phyloP scores from a whole-genome alignment of 352 stramenopile species.

The Pythium oligandrum region DNA sequence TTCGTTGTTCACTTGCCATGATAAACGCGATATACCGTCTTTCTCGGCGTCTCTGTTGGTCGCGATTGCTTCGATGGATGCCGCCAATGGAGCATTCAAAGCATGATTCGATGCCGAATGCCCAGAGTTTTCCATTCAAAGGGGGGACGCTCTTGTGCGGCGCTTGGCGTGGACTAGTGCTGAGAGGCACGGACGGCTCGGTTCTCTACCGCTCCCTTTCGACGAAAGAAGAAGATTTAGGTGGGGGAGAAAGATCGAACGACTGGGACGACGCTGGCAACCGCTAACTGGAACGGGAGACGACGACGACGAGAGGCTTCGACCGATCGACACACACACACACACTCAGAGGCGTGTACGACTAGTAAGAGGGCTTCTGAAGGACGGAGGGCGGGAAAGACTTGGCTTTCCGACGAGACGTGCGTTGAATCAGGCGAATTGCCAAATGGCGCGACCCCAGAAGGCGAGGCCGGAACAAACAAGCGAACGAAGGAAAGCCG shows the following conservation, averaged over 20 bases:
- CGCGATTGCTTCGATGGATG: constrained; percentile 17
- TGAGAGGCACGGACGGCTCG: constrained; percentile 12
- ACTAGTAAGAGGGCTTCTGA: too few relatives aligned
- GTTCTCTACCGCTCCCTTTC: constrained; percentile 21
- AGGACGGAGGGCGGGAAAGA: too few relatives aligned
- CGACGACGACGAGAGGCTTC: too few relatives aligned
- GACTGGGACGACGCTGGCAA: background rate
- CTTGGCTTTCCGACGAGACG: too few relatives aligned
- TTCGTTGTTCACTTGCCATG: background rate
- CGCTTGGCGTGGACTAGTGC: background rate
- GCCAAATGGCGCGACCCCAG: too few relatives aligned
- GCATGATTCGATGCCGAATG: constrained; percentile 11
- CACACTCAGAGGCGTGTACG: too few relatives aligned
- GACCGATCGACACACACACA: too few relatives aligned
- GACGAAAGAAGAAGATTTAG: constrained; percentile 1
- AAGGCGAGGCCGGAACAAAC: too few relatives aligned
- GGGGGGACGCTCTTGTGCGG: constrained; percentile 4
- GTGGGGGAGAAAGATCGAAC: background rate
- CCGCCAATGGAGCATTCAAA: constrained; percentile 17
- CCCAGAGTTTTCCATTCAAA: constrained; percentile 26
- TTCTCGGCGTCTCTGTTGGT: constrained; percentile 17
- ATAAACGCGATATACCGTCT: constrained; percentile 21
- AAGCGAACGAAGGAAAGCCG: too few relatives aligned
- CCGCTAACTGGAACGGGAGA: too few relatives aligned
- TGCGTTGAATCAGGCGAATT: too few relatives aligned